Conservation (phyloP, 1,284 basidiomycete genomes). For the Melampsora americana region DNA sequence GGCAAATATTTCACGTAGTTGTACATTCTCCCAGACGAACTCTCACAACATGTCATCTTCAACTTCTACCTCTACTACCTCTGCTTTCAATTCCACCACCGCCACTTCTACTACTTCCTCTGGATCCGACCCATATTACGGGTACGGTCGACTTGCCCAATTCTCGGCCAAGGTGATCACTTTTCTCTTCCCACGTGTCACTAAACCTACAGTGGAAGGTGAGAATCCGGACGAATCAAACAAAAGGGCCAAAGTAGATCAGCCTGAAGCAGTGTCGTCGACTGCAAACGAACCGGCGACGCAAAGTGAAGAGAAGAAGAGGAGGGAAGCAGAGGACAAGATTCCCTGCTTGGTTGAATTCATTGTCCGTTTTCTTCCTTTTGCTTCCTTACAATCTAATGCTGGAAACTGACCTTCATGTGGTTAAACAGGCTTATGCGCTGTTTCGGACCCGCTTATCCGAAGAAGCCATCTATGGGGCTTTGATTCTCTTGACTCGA, state of each 20-base stretch:
- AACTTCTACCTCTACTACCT: slow-evolving; percentile 46
- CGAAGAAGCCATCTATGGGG: slow-evolving; percentile 74
- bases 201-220: slow-evolving; percentile 46
- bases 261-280: neutral
- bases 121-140: slow-evolving; percentile 31
- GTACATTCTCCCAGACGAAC: slow-evolving; percentile 48
- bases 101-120: slow-evolving; percentile 14
- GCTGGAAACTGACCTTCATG: neutral
- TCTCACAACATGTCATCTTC: slow-evolving; percentile 50
- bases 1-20: no score
- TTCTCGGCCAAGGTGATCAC: slow-evolving; percentile 46
- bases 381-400: neutral
- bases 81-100: slow-evolving; percentile 34
- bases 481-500: slow-evolving; percentile 76
- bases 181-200: slow-evolving; percentile 45
- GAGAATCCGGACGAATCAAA: neutral
- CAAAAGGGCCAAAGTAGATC: neutral
- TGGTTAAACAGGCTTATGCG: slow-evolving; percentile 79
- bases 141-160: slow-evolving; percentile 31
- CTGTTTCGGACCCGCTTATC: slow-evolving; percentile 83
- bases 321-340: neutral
- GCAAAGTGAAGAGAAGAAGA: no score
- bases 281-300: no score
- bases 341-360: slow-evolving; percentile 44
- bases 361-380: slow-evolving; percentile 48